These are phyloP conservation scores for Metarhizium robertsii DNA, from an alignment of 2,329 filamentous ascomycete species.

Conservation along the genomic window DNA sequence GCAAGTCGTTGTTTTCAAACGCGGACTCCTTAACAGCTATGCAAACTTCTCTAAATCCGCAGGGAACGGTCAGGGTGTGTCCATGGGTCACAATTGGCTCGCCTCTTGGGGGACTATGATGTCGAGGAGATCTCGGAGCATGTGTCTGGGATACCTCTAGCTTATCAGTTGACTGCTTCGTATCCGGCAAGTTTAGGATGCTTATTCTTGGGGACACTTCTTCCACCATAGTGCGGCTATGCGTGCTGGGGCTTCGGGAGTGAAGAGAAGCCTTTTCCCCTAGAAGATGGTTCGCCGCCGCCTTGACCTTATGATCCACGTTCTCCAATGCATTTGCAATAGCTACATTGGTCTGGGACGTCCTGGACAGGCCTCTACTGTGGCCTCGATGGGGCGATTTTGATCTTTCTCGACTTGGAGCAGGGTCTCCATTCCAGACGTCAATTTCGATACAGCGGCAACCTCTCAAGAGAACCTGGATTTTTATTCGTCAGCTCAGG, in stretches of 20 bases:
- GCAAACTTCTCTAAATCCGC: constrained; percentile 82
- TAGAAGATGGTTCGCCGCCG: constrained; percentile 15
- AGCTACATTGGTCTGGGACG: constrained; percentile 35
- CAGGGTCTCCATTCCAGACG: constrained; percentile 70
- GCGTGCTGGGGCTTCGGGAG: constrained; percentile 30
- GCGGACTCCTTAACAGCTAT: constrained; percentile 68
- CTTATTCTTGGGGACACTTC: constrained; percentile 23
- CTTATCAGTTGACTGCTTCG: constrained; percentile 24
- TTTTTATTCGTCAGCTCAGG: not conserved
- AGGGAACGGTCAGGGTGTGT: constrained; percentile 76
- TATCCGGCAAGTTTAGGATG: constrained; percentile 15
- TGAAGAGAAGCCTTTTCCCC: constrained; percentile 21
- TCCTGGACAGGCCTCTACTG: constrained; percentile 35
- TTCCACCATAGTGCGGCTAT: constrained; percentile 20
- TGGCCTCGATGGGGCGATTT: constrained; percentile 34
- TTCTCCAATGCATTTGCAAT: constrained; percentile 27
- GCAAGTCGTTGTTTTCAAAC: constrained; percentile 66
- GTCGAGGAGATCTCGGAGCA: not conserved
- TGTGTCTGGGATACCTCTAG: constrained; percentile 18
- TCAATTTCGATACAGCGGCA: constrained; percentile 93
- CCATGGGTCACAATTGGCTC: constrained; percentile 79
- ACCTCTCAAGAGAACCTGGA: constrained; percentile 59
- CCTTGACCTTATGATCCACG: constrained; percentile 22
- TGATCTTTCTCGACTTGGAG: constrained; percentile 23
- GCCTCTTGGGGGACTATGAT: constrained; percentile 25